Evolutionary conservation across 1,284 basidiomycete species (phyloP).

Genomic region (Heterobasidion parviporum): DNA sequence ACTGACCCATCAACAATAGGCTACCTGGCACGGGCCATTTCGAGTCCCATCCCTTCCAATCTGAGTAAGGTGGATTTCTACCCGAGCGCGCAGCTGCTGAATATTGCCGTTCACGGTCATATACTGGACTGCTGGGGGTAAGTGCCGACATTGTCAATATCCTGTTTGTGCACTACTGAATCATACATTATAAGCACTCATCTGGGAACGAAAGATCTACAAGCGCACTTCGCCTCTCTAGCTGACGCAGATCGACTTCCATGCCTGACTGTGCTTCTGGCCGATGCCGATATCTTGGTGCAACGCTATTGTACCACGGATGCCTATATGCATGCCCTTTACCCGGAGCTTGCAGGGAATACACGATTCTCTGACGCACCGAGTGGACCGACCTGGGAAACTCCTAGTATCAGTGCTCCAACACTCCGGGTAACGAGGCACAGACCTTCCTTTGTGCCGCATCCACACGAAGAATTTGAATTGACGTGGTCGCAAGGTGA

Average conservation of each 20-base stretch:
- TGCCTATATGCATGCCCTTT: slow-evolving; percentile 2
- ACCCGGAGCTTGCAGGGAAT: background rate
- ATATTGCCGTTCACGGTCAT: background rate
- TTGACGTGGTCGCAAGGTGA: no score
- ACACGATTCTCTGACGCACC: background rate
- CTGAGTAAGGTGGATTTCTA: slow-evolving; percentile 10
- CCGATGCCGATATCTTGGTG: background rate
- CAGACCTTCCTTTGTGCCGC: no score
- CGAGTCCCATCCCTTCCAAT: slow-evolving; percentile 1
- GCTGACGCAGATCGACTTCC: background rate
- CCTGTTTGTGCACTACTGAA: no score
- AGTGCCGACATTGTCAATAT: no score
- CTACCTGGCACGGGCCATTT: slow-evolving; percentile 3
- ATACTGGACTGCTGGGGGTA: background rate
- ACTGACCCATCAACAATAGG: slow-evolving; percentile 8
- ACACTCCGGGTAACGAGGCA: no score
- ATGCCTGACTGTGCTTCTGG: background rate
- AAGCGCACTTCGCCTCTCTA: background rate
- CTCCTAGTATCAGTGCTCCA: no score
- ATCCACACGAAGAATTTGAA: no score
- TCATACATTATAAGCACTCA: background rate
- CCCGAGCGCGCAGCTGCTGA: background rate
- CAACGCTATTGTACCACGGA: background rate
- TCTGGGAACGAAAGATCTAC: slow-evolving; percentile 3
- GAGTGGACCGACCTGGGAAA: background rate